Evolutionary conservation across 2,329 filamentous ascomycete genomes (phyloP).

Genomic region (Pseudogymnoascus sp.): DNA sequence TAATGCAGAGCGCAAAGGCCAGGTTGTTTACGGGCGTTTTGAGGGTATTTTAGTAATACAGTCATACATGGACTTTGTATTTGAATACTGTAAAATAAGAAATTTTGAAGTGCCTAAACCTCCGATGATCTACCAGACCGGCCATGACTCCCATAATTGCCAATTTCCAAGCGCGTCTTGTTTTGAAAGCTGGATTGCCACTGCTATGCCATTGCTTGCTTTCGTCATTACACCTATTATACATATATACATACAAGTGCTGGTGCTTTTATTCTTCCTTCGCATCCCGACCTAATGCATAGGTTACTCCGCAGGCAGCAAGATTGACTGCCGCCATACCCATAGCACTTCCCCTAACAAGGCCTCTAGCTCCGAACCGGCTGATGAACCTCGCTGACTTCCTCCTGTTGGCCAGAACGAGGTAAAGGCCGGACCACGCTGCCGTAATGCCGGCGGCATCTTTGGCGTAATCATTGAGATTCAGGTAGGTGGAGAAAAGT

Average conservation of each 20-base stretch:
- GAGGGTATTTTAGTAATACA: constrained; percentile 14
- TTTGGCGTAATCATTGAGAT: constrained; percentile 53
- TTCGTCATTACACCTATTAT: background rate
- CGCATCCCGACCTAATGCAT: constrained; percentile 40
- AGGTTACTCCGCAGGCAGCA: constrained; percentile 43
- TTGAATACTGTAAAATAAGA: background rate
- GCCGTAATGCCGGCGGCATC: constrained; percentile 57
- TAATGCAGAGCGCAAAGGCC: constrained; percentile 23
- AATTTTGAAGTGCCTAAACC: background rate
- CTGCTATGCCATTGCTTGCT: background rate
- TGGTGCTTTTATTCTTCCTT: constrained; percentile 17
- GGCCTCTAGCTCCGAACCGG: constrained; percentile 42
- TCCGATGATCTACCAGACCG: background rate
- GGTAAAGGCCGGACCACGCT: constrained; percentile 58
- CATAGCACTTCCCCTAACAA: constrained; percentile 44
- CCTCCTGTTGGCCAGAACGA: constrained; percentile 53
- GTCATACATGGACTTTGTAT: background rate
- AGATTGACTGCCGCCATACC: constrained; percentile 44
- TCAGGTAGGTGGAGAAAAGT: constrained; percentile 59
- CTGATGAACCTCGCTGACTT: constrained; percentile 36
- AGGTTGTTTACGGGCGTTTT: constrained; percentile 15
- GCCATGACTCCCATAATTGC: background rate
- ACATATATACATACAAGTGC: constrained; percentile 2
- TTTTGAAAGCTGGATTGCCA: background rate
- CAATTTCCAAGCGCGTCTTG: background rate